Evolutionary conservation across 2,329 filamentous ascomycete species (phyloP), one percentile per base, ranked within the genome.

Genomic region (Plectosphaerella cucumerina): DNA sequence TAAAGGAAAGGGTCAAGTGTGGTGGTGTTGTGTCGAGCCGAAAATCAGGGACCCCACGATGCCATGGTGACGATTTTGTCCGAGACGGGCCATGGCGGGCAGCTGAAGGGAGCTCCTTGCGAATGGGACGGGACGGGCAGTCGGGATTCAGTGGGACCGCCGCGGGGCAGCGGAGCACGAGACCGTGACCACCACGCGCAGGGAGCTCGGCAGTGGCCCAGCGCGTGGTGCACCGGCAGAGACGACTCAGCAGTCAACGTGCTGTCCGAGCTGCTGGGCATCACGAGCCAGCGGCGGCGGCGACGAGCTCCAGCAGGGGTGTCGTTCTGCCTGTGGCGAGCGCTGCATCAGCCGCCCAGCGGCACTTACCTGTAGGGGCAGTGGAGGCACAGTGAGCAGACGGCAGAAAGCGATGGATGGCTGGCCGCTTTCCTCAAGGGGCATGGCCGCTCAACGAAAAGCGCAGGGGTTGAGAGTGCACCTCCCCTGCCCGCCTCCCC

Each of bases 371-470:
- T n/a, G n/a, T n/a, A n/a, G n/a, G n/a, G 26, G 26, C 26, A 31
- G n/a, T n/a, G n/a, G n/a, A n/a, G 26, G 26, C 26, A 31, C 26
- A 31, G 26, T 31, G 54, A 47, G 51, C 47, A 47, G 21, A 33
- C 34, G 50, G 54, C 46, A 53, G 14, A 47, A 31, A 31, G n/a
- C n/a, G n/a, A n/a, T n/a, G n/a, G n/a, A 33, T 1, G 0, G 11
- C 4, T 48, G 18, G 55, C 54, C 54, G 54, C 54, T 9, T 56
- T 12, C 54, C 11, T 0, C 0, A 33, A 37, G 0, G 2, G 44
- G 50, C 9, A 51, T 46, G 44, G 52, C 50, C 47, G 45, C 54
- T 47, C 54, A 56, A 56, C 54, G 54, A 55, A 56, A 56, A 49
- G 33, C n/a, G 48, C 54, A 50, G 53, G 54, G 54, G 51, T 56